A percentile compares a stretch with the other conserved stretches of the same genome.
These are phyloP conservation scores for Trichothecium sympodiale DNA, from an alignment of 2,329 filamentous ascomycete species.

Conservation along the genomic window DNA sequence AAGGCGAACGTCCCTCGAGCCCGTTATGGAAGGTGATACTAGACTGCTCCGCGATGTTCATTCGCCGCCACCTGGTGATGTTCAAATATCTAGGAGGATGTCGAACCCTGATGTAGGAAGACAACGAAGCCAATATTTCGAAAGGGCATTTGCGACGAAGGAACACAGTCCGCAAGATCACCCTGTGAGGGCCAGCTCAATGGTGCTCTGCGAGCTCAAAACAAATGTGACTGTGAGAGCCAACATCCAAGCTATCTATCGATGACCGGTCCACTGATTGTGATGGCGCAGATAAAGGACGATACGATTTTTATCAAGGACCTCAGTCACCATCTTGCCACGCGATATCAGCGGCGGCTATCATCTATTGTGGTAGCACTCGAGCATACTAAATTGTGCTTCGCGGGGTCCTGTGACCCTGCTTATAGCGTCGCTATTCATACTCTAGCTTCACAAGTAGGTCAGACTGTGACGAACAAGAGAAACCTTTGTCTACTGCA, in stretches of 20 bases:
- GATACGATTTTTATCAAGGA: slow-evolving; percentile 65
- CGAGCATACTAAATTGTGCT: slow-evolving; percentile 63
- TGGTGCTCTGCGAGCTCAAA: slow-evolving; percentile 52
- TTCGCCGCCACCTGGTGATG: slow-evolving; percentile 7
- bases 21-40: slow-evolving; percentile 18
- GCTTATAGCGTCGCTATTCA: slow-evolving; percentile 70
- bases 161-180: slow-evolving; percentile 26
- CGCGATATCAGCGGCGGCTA: slow-evolving; percentile 64
- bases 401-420: slow-evolving; percentile 65
- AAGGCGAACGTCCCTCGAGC: slow-evolving; percentile 11
- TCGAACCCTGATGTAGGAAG: slow-evolving; percentile 10
- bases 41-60: slow-evolving; percentile 9
- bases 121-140: slow-evolving; percentile 26
- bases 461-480: slow-evolving; percentile 63
- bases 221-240: slow-evolving; percentile 46
- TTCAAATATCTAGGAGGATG: slow-evolving; percentile 7
- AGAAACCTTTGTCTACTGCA: slow-evolving; percentile 72
- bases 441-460: slow-evolving; percentile 54
- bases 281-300: slow-evolving; percentile 50
- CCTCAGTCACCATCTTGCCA: slow-evolving; percentile 61
- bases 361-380: slow-evolving; percentile 65
- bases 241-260: not conserved
- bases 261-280: not conserved
- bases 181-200: slow-evolving; percentile 40
- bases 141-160: slow-evolving; percentile 27